A percentile compares a stretch with the other conserved stretches of the same genome.
phyloP scores from a whole-genome alignment of 2,329 filamentous ascomycete genomes.

The Fusarium brevicatenulatum region DNA sequence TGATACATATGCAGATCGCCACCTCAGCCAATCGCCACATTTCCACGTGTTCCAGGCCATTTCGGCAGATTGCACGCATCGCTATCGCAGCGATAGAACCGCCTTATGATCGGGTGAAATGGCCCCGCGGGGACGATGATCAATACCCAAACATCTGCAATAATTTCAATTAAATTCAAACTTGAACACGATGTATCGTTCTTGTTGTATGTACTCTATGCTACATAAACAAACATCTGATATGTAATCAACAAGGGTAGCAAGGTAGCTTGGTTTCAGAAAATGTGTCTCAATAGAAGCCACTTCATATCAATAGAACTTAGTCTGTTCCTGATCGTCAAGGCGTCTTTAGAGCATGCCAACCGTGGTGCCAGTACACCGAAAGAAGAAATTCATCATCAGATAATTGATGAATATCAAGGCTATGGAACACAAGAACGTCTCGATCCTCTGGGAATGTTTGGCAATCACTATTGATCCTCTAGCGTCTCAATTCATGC shows the following conservation, averaged over 20 bases:
- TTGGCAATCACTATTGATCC: constrained; percentile 5
- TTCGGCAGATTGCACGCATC: constrained; percentile 8
- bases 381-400: not conserved
- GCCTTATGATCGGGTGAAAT: constrained; percentile 1
- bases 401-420: not conserved
- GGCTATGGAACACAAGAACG: constrained; percentile 8
- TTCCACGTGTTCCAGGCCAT: constrained; percentile 20
- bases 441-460: constrained; percentile 1
- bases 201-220: not conserved
- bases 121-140: not conserved
- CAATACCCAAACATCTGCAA: not conserved
- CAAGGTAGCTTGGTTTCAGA: not conserved
- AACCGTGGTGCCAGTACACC: not conserved
- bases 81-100: not conserved
- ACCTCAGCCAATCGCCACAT: constrained; percentile 21
- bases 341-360: constrained; percentile 9
- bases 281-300: constrained; percentile 10
- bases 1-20: constrained; percentile 1
- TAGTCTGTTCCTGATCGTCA: not conserved
- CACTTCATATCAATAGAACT: constrained; percentile 9
- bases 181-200: not conserved
- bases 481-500: constrained; percentile 13
- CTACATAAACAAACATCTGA: not conserved
- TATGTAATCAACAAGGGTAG: not conserved
- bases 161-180: not conserved